A percentile compares a stretch with the other conserved stretches of the same genome.
phyloP scores from a whole-genome alignment of 495 filamentous ascomycete genomes.

The Emericellopsis terricola region DNA sequence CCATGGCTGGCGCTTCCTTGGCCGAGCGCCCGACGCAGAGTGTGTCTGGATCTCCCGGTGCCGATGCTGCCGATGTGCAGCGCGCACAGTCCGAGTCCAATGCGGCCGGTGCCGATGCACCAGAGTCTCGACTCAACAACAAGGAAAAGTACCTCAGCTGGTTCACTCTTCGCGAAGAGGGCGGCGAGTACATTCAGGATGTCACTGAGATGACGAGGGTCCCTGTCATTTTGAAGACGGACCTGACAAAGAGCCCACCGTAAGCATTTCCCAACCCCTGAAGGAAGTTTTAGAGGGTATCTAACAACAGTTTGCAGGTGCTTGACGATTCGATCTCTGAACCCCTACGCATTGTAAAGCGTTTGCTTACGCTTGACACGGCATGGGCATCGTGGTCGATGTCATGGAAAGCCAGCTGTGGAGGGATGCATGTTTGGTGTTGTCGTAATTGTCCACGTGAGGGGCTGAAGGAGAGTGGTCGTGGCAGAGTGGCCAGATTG shows the following conservation, averaged over 20 bases:
- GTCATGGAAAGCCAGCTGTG: too few relatives aligned
- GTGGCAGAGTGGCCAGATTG: too few relatives aligned
- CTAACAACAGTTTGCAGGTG: slow-evolving; percentile 44
- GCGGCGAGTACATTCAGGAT: slow-evolving; percentile 92
- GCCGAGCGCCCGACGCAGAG: slow-evolving; percentile 83
- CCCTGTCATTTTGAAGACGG: slow-evolving; percentile 93
- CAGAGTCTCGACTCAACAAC: slow-evolving; percentile 65
- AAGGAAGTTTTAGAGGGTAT: not conserved
- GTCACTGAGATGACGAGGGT: slow-evolving; percentile 94
- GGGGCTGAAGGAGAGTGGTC: too few relatives aligned
- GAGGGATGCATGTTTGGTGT: too few relatives aligned
- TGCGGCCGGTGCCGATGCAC: slow-evolving; percentile 53
- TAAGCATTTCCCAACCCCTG: slow-evolving; percentile 34
- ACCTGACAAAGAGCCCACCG: slow-evolving; percentile 96
- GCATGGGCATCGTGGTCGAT: too few relatives aligned
- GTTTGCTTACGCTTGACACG: too few relatives aligned
- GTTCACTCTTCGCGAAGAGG: slow-evolving; percentile 81
- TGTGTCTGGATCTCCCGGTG: slow-evolving; percentile 81
- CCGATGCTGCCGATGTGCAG: slow-evolving; percentile 55
- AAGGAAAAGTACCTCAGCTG: slow-evolving; percentile 91
- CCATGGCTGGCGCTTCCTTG: slow-evolving; percentile 72
- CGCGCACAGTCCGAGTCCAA: slow-evolving; percentile 85
- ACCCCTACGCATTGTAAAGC: slow-evolving; percentile 88
- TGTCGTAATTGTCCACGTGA: too few relatives aligned
- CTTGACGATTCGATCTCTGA: slow-evolving; percentile 91